Percentiles rank a stretch among this genome's conserved stretches.
Conservation (phyloP, 345 rosid species). For the Linum usitatissimum region DNA sequence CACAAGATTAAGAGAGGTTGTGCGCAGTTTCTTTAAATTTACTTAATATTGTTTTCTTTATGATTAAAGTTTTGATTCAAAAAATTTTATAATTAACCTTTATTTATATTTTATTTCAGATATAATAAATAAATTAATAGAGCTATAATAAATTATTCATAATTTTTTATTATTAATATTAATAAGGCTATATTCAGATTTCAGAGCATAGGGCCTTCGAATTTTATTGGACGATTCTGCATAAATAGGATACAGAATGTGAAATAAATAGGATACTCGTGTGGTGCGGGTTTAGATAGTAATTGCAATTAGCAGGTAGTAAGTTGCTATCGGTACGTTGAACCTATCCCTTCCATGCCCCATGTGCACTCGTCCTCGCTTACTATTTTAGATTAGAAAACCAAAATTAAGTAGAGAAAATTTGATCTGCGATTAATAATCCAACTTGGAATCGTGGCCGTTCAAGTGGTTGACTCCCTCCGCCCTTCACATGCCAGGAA, state of each 20-base stretch:
- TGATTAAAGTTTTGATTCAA: too few species aligned
- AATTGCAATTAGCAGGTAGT: conserved; percentile 3
- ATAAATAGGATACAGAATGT: too few species aligned
- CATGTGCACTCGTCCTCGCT: background rate
- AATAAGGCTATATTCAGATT: too few species aligned
- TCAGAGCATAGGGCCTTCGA: too few species aligned
- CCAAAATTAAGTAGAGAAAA: background rate
- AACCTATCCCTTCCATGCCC: background rate
- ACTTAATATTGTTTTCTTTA: too few species aligned
- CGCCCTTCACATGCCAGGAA: too few species aligned
- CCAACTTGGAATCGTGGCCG: background rate
- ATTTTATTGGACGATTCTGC: too few species aligned
- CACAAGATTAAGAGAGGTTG: too few species aligned
- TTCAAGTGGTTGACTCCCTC: background rate
- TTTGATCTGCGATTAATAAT: background rate
- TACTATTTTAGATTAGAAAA: background rate
- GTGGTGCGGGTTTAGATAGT: background rate
- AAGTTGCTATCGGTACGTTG: conserved; percentile 8
- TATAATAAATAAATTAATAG: background rate
- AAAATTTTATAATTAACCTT: too few species aligned
- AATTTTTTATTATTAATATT: too few species aligned
- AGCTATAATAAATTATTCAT: too few species aligned
- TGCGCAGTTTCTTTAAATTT: too few species aligned
- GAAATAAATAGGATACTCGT: background rate
- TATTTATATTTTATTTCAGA: background rate